phyloP scores from a whole-genome alignment of 176 grass and related monocot species.

The Aegilops speltoides region DNA sequence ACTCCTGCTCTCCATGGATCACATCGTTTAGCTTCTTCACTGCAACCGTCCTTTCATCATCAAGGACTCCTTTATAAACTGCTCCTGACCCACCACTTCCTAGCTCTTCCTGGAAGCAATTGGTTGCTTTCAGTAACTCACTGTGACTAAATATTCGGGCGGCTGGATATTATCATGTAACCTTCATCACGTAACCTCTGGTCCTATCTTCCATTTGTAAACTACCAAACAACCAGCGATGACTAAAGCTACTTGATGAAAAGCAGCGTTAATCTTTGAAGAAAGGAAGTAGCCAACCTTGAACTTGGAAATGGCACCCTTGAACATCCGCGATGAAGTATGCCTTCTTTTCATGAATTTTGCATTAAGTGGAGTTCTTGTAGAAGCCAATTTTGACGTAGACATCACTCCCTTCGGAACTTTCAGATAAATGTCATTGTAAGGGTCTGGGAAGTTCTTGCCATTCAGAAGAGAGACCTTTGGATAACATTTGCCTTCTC shows the following conservation, averaged over 20 bases:
- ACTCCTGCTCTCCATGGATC: constrained; percentile 51
- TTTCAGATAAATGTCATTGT: constrained; percentile 49
- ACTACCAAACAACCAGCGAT: constrained; percentile 36
- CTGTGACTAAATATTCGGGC: constrained; percentile 53
- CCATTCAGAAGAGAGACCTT: constrained; percentile 54
- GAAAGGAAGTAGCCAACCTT: constrained; percentile 48
- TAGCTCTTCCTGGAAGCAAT: constrained; percentile 40
- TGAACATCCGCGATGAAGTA: not conserved
- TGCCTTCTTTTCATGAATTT: constrained; percentile 19
- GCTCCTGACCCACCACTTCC: constrained; percentile 45
- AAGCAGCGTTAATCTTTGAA: constrained; percentile 48
- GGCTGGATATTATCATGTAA: constrained; percentile 29
- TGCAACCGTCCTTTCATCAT: constrained; percentile 43
- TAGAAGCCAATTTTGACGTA: not conserved
- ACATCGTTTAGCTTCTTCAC: constrained; percentile 54
- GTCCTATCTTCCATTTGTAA: constrained; percentile 18
- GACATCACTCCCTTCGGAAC: not conserved
- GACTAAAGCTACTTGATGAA: constrained; percentile 38
- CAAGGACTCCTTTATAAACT: constrained; percentile 56
- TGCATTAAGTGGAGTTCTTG: constrained; percentile 2
- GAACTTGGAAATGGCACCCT: not conserved
- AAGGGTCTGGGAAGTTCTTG: constrained; percentile 14
- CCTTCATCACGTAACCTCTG: constrained; percentile 26
- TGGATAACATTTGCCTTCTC: constrained; percentile 25
- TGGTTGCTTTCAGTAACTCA: constrained; percentile 55